phyloP scores from a whole-genome alignment of 495 filamentous ascomycete species.

The Daldinia concentrica region DNA sequence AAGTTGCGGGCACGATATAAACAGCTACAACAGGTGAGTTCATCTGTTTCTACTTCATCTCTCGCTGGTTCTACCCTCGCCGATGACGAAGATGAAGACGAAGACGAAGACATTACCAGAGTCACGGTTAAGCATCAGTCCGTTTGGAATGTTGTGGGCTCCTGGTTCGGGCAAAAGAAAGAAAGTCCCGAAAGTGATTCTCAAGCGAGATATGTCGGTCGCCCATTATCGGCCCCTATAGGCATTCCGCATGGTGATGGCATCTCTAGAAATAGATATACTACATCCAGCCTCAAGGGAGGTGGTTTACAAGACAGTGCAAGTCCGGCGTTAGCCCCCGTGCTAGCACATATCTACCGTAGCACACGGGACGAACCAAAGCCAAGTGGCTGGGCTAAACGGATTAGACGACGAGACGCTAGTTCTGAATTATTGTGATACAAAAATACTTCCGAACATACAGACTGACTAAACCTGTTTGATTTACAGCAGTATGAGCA shows the following conservation, averaged over 20 bases:
- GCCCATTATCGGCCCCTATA: constrained; percentile 12
- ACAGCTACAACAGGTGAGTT: constrained; percentile 59
- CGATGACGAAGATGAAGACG: constrained; percentile 33
- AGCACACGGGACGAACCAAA: not conserved
- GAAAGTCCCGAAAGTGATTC: constrained; percentile 24
- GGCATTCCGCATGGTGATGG: not conserved
- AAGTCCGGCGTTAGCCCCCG: not conserved
- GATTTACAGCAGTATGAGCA: constrained; percentile 58
- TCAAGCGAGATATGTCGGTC: constrained; percentile 18
- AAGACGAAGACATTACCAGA: constrained; percentile 30
- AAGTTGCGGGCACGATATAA: constrained; percentile 58
- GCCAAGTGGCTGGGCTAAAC: constrained; percentile 24
- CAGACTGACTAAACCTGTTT: constrained; percentile 22
- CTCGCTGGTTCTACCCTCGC: not conserved
- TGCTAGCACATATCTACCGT: not conserved
- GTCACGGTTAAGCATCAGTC: constrained; percentile 35
- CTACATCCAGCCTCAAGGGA: constrained; percentile 2
- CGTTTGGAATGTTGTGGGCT: constrained; percentile 32
- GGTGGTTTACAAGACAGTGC: not conserved
- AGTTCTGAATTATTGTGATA: not conserved
- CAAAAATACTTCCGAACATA: not conserved
- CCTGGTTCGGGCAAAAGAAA: constrained; percentile 24
- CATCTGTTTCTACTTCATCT: constrained; percentile 12
- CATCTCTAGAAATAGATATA: not conserved
- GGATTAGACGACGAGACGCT: not conserved